Percentiles rank a stretch among this genome's conserved stretches.
Conservation (phyloP, 2,329 filamentous ascomycete species). For the Cladosporium austrohemisphaericum region DNA sequence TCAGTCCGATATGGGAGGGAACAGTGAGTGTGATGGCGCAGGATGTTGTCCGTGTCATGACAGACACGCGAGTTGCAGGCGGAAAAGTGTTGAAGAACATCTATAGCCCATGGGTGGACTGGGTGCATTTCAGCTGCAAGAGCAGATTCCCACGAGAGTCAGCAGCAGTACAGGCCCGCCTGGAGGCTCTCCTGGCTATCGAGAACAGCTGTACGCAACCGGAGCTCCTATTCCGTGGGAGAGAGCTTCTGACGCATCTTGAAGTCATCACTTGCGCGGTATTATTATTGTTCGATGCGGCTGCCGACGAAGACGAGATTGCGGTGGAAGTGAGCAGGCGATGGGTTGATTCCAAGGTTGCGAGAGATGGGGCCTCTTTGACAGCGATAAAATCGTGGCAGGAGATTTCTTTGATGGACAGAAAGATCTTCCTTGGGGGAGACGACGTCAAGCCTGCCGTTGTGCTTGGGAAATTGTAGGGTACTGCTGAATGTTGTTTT, state of each 20-base stretch:
- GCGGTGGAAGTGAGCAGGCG: background rate
- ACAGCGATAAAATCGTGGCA: background rate
- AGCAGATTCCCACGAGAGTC: background rate
- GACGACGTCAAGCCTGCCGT: too few relatives aligned
- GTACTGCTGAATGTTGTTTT: too few relatives aligned
- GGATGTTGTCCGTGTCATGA: conserved; percentile 44
- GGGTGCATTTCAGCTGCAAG: background rate
- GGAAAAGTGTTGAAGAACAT: background rate
- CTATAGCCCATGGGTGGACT: background rate
- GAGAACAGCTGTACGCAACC: background rate
- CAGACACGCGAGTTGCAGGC: conserved; percentile 21
- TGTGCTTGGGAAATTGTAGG: too few relatives aligned
- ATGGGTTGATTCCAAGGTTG: too few relatives aligned
- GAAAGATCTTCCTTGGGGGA: background rate
- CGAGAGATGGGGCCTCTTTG: too few relatives aligned
- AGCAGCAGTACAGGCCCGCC: background rate
- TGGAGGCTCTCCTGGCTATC: background rate
- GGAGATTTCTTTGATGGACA: background rate
- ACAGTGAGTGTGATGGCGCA: conserved; percentile 67
- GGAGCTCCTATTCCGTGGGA: background rate
- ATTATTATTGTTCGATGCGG: background rate
- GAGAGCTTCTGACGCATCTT: conserved; percentile 4
- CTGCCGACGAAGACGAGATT: background rate
- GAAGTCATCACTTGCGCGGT: background rate
- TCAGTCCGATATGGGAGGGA: conserved; percentile 67